Evolutionary conservation across 83 land plant species (phyloP), one percentile per base, ranked within the genome.

Genomic region (Diphasiastrum complanatum): DNA sequence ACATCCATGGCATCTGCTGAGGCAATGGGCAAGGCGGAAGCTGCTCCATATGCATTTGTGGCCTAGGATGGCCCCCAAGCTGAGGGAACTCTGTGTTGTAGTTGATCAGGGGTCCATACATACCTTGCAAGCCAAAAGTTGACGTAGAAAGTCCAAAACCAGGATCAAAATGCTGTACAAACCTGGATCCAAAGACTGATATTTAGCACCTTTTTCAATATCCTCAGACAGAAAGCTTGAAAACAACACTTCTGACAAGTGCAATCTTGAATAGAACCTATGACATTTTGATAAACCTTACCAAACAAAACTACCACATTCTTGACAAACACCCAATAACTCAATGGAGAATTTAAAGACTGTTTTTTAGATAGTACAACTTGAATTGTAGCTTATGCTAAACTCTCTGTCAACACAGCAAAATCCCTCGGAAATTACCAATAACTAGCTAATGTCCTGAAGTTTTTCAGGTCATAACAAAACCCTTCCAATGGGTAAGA

Each of bases 51-150:
- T 81, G 51, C 31, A 77, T 52, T 40, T 77, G 84, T 54, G 79
- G 79, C 58, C 78, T 71, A 23, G 74, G 86, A 33, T 46, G 54
- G 45, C 61, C 66, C 29, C 89, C 91, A 67, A 86, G 89, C 63
- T 86, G 91, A 8, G 91, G 89, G 60, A 86, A 86, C 51, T 86
- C 85, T 29, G 85, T 83, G 50, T 83, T 80, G 49, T 86, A 86
- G 57, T 81, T 83, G 19, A 83, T 24, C 11, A 80, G 75, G 33
- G 88, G 88, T 11, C 85, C 31, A 55, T 83, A 86, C 78, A 83
- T 63, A 30, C 83, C 80, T 36, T 86, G 88, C 57, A 86, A 63
- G 19, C 82, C 40, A 67, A 81, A 83, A n/a, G 78, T 70, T 12
- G 83, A 83, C 5, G 69, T 45, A 62, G 45, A 80, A 49, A 80